Conservation (phyloP, 2,329 filamentous ascomycete genomes). For the Cordyceps sp. region DNA sequence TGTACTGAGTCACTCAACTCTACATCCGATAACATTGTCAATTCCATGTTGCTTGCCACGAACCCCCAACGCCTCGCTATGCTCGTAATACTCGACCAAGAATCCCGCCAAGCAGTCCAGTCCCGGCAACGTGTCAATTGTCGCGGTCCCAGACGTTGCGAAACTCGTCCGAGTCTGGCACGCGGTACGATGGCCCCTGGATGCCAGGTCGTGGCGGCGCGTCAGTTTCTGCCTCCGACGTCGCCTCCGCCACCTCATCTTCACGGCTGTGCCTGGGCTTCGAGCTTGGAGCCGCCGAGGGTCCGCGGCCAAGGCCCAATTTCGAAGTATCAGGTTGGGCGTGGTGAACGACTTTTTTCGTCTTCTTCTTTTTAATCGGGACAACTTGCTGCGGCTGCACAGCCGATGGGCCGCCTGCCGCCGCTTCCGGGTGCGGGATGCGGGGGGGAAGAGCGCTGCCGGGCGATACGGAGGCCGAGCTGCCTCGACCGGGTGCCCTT, state of each 20-base stretch:
- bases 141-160: constrained; percentile 24
- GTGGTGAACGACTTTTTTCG: constrained; percentile 17
- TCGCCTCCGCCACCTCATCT: constrained; percentile 2
- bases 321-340: constrained; percentile 13
- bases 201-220: constrained; percentile 2
- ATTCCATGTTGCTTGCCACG: too few relatives aligned
- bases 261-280: constrained; percentile 6
- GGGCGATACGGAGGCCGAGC: constrained; percentile 8
- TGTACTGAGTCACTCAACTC: too few relatives aligned
- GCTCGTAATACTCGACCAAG: neutral
- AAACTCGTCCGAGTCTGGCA: constrained; percentile 25
- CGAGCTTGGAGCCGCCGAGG: constrained; percentile 1
- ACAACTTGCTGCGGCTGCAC: constrained; percentile 11
- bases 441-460: constrained; percentile 2
- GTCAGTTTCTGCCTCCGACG: neutral
- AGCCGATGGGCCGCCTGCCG: constrained; percentile 4
- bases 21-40: too few relatives aligned
- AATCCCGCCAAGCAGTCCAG: neutral
- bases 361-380: constrained; percentile 21
- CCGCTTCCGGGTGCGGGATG: neutral
- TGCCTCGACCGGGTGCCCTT: constrained; percentile 10
- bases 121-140: neutral
- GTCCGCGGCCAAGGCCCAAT: constrained; percentile 9
- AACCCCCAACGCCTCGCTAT: neutral
- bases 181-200: constrained; percentile 9